phyloP scores from a whole-genome alignment of 148 eudicot species.

The Amaranthus hypochondriacus region DNA sequence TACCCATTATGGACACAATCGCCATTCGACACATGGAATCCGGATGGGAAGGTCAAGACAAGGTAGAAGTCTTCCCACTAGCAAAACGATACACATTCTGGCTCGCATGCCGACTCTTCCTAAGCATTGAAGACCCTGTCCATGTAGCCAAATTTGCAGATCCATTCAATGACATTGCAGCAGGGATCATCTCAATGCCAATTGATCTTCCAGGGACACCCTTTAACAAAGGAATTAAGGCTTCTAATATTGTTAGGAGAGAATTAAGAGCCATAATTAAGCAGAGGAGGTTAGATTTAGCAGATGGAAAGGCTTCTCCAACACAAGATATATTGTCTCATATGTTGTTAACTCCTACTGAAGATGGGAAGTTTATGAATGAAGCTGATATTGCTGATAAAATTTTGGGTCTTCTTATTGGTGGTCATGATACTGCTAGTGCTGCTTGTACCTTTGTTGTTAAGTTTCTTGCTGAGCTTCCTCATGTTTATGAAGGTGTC shows the following conservation, averaged over 20 bases:
- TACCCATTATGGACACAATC: constrained; percentile 42
- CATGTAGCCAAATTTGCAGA: constrained; percentile 22
- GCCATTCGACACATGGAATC: constrained; percentile 43
- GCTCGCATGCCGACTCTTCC: constrained; percentile 25
- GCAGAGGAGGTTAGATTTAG: constrained; percentile 22
- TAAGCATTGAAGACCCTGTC: constrained; percentile 24
- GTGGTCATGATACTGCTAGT: constrained; percentile 30
- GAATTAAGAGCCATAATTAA: constrained; percentile 22
- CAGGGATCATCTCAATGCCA: constrained; percentile 31
- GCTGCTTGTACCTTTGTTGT: constrained; percentile 22
- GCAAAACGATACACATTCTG: constrained; percentile 24
- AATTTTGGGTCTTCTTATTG: constrained; percentile 25
- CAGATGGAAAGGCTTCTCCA: constrained; percentile 14
- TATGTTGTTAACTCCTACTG: constrained; percentile 12
- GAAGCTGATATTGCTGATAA: constrained; percentile 21
- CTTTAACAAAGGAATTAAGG: constrained; percentile 33
- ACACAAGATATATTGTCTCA: constrained; percentile 26
- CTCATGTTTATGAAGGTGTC: constrained; percentile 26
- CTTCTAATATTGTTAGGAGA: constrained; percentile 23
- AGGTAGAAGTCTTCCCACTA: constrained; percentile 31
- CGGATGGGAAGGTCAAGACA: constrained; percentile 41
- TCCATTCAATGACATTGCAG: constrained; percentile 21
- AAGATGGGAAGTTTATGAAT: constrained; percentile 3
- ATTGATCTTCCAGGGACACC: constrained; percentile 39
- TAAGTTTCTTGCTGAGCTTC: constrained; percentile 26